Base-by-base conservation (phyloP, 108 stramenopile species). In the Epithemia pelagica region DNA sequence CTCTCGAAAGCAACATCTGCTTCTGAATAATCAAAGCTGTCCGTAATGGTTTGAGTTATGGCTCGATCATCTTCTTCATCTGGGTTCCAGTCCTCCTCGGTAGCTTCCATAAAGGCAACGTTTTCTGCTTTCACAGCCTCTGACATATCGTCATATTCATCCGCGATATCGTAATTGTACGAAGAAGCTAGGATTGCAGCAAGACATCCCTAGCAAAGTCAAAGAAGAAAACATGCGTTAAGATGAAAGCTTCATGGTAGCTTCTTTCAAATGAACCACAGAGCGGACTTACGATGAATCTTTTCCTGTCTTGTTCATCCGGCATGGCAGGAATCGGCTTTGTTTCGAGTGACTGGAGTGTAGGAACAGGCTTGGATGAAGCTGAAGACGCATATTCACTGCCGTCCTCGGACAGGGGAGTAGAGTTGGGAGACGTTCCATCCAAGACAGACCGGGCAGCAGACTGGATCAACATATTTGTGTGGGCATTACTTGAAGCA, bases 101-200 rank as follows among this genome's bases (percentile, higher is more conserved):
- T 33, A 28, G 58, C 64, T 37, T 71, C 76, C 3, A 73, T 63
- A 66, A 71, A 70, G 21, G 72, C 77, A 58, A 72, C 54, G 29
- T 54, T 58, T 55, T 59, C 53, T 24, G n/a, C 64, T 69, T 61
- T 32, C 27, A 51, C 62, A n/a, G 58, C 62, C 22, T 67, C 32
- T 23, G 24, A 46, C 58, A 32, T 30, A 28, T 63, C 67, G 46
- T 63, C 62, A 20, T 62, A 31, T 24, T 59, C 64, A 33, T 72
- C 67, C 7, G 26, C 20, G 5, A 67, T 68, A 59, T 91, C 87
- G 59, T 87, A 85, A 28, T 80, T 71, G 66, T 87, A 87, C 29
- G 75, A 57, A 33, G 79, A 79, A 27, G 90, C 83, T 52, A 91
- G 79, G 19, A 91, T 72, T 28, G 84, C 87, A 19, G 90, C 90